Conservation (phyloP, 176 grass and related monocot genomes). For the Dendrocalamus sinicus region DNA sequence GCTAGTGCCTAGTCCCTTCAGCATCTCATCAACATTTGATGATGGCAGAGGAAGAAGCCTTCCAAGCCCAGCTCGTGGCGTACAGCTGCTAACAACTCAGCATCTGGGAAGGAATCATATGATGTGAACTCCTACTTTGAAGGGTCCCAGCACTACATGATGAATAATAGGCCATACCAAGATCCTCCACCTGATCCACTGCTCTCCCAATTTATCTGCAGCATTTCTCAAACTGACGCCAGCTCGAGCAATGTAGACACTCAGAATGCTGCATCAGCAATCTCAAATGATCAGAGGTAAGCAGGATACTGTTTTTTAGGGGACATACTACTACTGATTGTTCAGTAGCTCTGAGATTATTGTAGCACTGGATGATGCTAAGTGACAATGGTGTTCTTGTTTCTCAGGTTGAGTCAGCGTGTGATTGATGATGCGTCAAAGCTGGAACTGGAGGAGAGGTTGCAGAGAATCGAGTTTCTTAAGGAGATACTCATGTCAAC, state of each 20-base stretch:
- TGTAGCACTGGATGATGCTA: background rate
- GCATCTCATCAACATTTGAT: conserved; percentile 22
- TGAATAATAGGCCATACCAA: conserved; percentile 25
- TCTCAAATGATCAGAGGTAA: conserved; percentile 57
- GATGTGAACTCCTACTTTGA: conserved; percentile 49
- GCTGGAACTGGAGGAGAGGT: conserved; percentile 65
- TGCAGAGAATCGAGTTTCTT: conserved; percentile 75
- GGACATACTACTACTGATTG: too few relatives aligned
- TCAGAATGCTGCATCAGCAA: background rate
- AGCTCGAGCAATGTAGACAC: background rate
- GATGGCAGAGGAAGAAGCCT: conserved; percentile 73
- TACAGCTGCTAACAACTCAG: background rate
- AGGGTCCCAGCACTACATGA: conserved; percentile 34
- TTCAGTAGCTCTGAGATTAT: background rate
- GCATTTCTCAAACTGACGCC: background rate
- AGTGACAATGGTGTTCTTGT: background rate
- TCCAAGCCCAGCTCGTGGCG: conserved; percentile 56
- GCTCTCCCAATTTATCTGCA: conserved; percentile 76
- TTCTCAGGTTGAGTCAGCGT: conserved; percentile 39
- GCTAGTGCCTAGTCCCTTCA: background rate
- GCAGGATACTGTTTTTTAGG: background rate
- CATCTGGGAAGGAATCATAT: conserved; percentile 41
- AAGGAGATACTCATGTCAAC: conserved; percentile 64
- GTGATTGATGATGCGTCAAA: conserved; percentile 32
- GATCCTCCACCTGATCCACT: conserved; percentile 68